phyloP scores from a whole-genome alignment of 495 filamentous ascomycete genomes.

The Hypoxylon intermedium region DNA sequence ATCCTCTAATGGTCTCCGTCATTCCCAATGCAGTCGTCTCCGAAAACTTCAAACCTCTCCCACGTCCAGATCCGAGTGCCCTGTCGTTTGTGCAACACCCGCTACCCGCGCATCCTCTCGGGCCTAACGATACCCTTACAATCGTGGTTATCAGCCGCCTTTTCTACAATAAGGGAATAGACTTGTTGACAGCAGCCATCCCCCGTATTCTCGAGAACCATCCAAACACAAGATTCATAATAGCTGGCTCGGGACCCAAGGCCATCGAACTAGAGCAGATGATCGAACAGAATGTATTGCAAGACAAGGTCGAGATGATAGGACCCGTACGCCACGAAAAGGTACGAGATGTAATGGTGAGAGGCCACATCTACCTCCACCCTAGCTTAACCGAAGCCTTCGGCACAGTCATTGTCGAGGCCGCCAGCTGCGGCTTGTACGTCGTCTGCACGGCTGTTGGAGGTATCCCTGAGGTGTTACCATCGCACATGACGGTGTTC shows the following conservation, averaged over 20 bases:
- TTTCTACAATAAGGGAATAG: conserved; percentile 98
- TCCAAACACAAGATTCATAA: conserved; percentile 94
- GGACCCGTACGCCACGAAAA: conserved; percentile 94
- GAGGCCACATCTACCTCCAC: conserved; percentile 95
- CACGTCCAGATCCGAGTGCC: conserved; percentile 47
- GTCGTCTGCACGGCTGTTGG: conserved; percentile 96
- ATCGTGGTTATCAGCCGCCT: conserved; percentile 97
- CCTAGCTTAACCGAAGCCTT: conserved; percentile 96
- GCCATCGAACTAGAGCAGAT: conserved; percentile 98
- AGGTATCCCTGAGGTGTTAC: conserved; percentile 94
- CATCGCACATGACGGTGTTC: conserved; percentile 92
- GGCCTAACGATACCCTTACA: conserved; percentile 85
- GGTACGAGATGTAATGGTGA: conserved; percentile 97
- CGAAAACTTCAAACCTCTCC: conserved; percentile 83
- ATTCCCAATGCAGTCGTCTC: conserved; percentile 98
- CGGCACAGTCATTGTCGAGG: conserved; percentile 96
- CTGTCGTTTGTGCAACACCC: conserved; percentile 42
- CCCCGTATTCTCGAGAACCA: conserved; percentile 88
- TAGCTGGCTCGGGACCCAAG: conserved; percentile 93
- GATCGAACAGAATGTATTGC: conserved; percentile 93
- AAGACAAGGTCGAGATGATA: conserved; percentile 90
- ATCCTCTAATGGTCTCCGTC: conserved; percentile 95
- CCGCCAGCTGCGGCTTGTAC: conserved; percentile 91
- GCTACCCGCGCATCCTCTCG: conserved; percentile 61
- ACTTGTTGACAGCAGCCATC: conserved; percentile 91